Evolutionary conservation across 1,139 yeast species (phyloP).

Genomic region (Blastobotrys persicus): DNA sequence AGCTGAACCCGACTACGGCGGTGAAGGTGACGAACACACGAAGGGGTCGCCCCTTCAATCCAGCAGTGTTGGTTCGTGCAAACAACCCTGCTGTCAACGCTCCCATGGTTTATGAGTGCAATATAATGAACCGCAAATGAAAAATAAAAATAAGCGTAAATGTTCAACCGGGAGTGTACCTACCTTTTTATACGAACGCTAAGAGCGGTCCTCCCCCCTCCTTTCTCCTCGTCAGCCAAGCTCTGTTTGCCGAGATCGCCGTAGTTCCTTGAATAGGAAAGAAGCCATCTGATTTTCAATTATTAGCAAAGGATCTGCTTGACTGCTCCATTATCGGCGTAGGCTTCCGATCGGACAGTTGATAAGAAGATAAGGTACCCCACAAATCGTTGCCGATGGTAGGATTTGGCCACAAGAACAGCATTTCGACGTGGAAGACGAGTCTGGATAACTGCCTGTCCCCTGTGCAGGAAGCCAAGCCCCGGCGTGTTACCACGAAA

Average conservation of each 20-base stretch:
- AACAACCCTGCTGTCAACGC: background rate
- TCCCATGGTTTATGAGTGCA: background rate
- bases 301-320: background rate
- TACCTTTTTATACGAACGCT: background rate
- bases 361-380: background rate
- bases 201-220: background rate
- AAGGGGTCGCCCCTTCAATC: constrained; percentile 44
- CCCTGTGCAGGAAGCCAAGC: background rate
- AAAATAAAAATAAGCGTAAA: background rate
- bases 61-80: constrained; percentile 33
- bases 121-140: too few relatives aligned
- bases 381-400: background rate
- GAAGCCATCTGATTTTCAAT: background rate
- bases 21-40: constrained; percentile 49
- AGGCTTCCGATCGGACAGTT: background rate
- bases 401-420: too few relatives aligned
- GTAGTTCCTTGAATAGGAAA: background rate
- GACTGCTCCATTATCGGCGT: background rate
- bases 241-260: background rate
- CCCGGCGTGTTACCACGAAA: background rate
- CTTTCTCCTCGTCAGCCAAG: background rate
- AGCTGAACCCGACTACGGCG: constrained; percentile 64
- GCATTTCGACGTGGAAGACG: too few relatives aligned
- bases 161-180: background rate
- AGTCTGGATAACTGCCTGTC: too few relatives aligned